Evolutionary conservation across 2,329 filamentous ascomycete genomes (phyloP).

Genomic region (Colletotrichum siamense): DNA sequence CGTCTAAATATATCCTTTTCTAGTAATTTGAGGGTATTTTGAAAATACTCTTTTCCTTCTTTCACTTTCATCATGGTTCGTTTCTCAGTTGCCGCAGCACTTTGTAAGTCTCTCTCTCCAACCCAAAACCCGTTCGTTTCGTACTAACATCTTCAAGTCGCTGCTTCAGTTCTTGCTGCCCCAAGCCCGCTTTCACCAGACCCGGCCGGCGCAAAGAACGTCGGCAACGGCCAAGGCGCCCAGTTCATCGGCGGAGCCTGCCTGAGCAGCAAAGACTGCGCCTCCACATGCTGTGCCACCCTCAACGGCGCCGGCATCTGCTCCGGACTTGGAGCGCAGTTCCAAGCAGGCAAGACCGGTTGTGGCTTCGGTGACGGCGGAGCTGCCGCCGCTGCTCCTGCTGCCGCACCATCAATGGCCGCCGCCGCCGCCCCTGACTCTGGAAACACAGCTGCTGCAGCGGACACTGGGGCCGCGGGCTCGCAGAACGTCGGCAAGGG

Average conservation of each 20-base stretch:
- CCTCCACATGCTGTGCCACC: conserved; percentile 27
- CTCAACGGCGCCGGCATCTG: conserved; percentile 29
- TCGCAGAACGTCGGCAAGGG: conserved; percentile 34
- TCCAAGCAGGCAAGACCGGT: conserved; percentile 32
- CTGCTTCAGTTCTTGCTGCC: conserved; percentile 22
- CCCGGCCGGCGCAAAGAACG: conserved; percentile 30
- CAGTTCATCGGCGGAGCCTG: conserved; percentile 37
- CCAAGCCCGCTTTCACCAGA: conserved; percentile 29
- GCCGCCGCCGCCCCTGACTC: neutral
- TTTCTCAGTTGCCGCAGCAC: neutral
- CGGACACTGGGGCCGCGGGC: neutral
- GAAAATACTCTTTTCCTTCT: neutral
- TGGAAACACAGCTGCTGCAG: neutral
- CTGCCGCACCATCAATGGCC: neutral
- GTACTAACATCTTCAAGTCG: neutral
- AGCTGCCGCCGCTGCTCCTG: neutral
- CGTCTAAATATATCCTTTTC: neutral
- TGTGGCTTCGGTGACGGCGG: conserved; percentile 27
- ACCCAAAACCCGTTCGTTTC: neutral
- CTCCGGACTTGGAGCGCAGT: conserved; percentile 29
- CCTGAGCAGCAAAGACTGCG: conserved; percentile 31
- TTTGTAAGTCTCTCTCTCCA: conserved; percentile 3
- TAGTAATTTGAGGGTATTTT: neutral
- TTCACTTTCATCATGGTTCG: conserved; percentile 15
- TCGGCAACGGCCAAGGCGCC: conserved; percentile 29